Evolutionary conservation across 495 filamentous ascomycete genomes (phyloP).

Genomic region (Cercophora newfieldiana): DNA sequence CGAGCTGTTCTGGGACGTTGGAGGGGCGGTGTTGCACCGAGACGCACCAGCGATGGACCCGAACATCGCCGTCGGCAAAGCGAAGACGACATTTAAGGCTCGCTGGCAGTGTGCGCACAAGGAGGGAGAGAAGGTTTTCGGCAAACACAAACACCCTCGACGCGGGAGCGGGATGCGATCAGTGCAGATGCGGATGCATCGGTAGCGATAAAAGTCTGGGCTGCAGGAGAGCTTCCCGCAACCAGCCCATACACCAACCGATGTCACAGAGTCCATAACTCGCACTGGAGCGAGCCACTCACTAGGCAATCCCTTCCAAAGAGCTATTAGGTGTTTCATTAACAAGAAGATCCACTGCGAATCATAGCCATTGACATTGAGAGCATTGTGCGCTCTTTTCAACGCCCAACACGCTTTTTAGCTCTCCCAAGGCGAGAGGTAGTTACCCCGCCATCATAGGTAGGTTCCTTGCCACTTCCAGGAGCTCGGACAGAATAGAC

Average conservation of each 20-base stretch:
- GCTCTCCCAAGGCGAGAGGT: background rate
- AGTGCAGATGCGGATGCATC: background rate
- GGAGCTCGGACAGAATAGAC: background rate
- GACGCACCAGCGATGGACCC: constrained; percentile 1
- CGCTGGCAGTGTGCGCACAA: background rate
- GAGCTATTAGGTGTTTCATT: too few species aligned
- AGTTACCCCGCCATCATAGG: background rate
- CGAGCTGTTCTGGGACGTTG: constrained; percentile 14
- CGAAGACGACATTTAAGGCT: background rate
- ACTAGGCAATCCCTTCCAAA: too few species aligned
- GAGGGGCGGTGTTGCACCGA: constrained; percentile 1
- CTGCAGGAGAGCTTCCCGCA: background rate
- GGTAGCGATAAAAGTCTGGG: background rate
- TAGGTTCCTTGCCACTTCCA: background rate
- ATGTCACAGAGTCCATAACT: background rate
- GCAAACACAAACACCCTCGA: background rate
- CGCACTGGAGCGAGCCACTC: background rate
- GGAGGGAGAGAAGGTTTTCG: background rate
- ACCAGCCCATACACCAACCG: background rate
- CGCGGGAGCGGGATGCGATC: background rate
- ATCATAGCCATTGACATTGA: background rate
- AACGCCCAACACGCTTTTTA: background rate
- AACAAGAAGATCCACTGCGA: background rate
- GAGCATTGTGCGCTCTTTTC: background rate
- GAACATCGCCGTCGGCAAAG: constrained; percentile 1